Evolutionary conservation across 768 basidiomycete genomes (phyloP), one percentile per base, ranked within the genome.

Genomic region (Hysterangium stoloniferum): DNA sequence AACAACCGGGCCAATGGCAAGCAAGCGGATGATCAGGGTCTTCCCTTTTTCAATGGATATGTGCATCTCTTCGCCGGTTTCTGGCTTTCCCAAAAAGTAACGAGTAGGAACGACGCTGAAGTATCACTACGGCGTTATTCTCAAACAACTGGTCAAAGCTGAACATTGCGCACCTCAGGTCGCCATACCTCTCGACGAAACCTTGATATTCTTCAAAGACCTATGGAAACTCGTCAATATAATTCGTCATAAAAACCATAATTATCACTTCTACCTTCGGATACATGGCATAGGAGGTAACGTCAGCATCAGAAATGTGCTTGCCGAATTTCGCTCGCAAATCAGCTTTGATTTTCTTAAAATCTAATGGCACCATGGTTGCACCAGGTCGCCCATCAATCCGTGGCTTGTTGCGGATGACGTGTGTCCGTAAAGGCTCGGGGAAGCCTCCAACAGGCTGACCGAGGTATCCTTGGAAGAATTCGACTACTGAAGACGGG

Each of bases 401-500:
- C 66, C 89, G 80, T 38, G 85, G 82, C 68, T 93, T 94, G 68
- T 92, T 82, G 61, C 96, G 82, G 64, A 98, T 99, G 62, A 99
- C 78, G 57, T 82, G 78, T 56, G 82, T 77, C 56, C 96, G 90
- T 56, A 99, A 71, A 34, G 95, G 93, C 66, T 99, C 96, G 52
- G 96, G 96, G 86, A 98, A 98, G 42, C 96, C 95, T 64, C 93
- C 96, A 62, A 90, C 86, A 49, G 96, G 96, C 64, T 97, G 92
- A 28, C 96, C 95, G 56, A 99, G 87, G 69, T 93, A 95, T 15
- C 96, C 96, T 65, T 97, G 94, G 91, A 97, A 97, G 77, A 96
- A 99, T 62, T 98, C 95, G 35, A 92, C 89, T 41, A 92, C 90
- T 29, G 88, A 93, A 9, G 90, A 93, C 7, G 96, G 96, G 84